Conservation (phyloP, 2,329 filamentous ascomycete genomes). For the Diaporthe capsici region DNA sequence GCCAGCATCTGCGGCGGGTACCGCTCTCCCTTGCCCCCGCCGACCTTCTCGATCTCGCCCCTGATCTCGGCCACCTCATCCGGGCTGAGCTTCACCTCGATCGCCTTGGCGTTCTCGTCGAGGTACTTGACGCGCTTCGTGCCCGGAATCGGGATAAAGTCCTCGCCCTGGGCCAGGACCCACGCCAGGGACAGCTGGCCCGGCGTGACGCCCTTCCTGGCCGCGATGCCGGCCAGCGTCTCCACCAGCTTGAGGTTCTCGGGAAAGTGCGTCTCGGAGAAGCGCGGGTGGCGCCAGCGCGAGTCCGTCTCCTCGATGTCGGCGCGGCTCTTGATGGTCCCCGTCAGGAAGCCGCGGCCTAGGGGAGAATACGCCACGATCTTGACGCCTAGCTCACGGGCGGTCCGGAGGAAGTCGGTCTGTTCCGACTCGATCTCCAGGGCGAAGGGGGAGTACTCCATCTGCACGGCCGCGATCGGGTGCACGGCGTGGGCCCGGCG, state of each 20-base stretch:
- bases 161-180: constrained; percentile 63
- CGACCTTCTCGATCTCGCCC: constrained; percentile 51
- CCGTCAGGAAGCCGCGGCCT: constrained; percentile 67
- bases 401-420: constrained; percentile 63
- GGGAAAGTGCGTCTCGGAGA: constrained; percentile 62
- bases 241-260: constrained; percentile 58
- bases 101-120: constrained; percentile 46
- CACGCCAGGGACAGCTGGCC: constrained; percentile 69
- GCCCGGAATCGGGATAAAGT: constrained; percentile 54
- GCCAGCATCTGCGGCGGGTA: constrained; percentile 32
- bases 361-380: constrained; percentile 70
- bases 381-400: constrained; percentile 66
- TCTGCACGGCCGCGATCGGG: constrained; percentile 64
- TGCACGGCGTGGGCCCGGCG: constrained; percentile 62
- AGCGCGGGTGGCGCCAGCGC: constrained; percentile 57
- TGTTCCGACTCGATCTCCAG: constrained; percentile 70
- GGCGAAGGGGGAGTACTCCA: constrained; percentile 67
- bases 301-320: constrained; percentile 61
- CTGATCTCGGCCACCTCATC: constrained; percentile 55
- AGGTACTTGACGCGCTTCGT: constrained; percentile 50
- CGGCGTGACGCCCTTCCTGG: constrained; percentile 56
- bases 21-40: constrained; percentile 36
- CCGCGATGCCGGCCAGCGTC: constrained; percentile 47
- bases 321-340: constrained; percentile 57
- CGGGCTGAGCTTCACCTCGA: constrained; percentile 51